Percentiles rank a stretch among this genome's conserved stretches.
These are phyloP conservation scores for Annulohypoxylon bovei DNA, from an alignment of 495 filamentous ascomycete genomes.

Conservation along the genomic window DNA sequence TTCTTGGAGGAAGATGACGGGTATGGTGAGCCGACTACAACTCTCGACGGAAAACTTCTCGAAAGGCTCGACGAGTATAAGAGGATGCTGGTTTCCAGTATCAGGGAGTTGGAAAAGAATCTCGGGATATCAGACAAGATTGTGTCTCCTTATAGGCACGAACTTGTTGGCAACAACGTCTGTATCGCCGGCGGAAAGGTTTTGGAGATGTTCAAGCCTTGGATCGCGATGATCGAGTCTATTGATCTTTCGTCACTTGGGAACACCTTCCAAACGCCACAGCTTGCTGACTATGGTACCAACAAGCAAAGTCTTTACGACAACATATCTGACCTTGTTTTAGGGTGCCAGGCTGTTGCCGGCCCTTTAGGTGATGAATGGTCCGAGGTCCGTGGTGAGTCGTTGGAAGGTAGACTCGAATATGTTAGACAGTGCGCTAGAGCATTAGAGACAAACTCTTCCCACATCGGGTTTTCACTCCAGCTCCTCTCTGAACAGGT, in stretches of 20 bases:
- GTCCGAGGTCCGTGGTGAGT: constrained; percentile 88
- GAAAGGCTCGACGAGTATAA: constrained; percentile 87
- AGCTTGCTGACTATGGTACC: constrained; percentile 84
- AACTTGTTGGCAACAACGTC: constrained; percentile 76
- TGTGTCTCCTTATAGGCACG: constrained; percentile 74
- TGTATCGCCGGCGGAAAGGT: constrained; percentile 79
- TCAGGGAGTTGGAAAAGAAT: constrained; percentile 86
- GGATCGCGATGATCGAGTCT: constrained; percentile 86
- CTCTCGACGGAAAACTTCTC: constrained; percentile 78
- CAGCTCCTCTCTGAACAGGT: constrained; percentile 87
- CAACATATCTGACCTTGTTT: constrained; percentile 85
- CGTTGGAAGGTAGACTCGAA: constrained; percentile 87
- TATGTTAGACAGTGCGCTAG: constrained; percentile 77
- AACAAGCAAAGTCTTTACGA: constrained; percentile 95
- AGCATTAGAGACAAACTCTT: constrained; percentile 85
- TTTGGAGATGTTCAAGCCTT: constrained; percentile 85
- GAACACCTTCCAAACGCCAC: constrained; percentile 80
- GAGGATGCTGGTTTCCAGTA: constrained; percentile 78
- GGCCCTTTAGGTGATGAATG: constrained; percentile 94
- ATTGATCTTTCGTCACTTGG: constrained; percentile 81
- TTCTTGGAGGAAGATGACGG: constrained; percentile 88
- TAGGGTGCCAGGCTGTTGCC: constrained; percentile 86
- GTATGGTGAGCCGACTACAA: constrained; percentile 74
- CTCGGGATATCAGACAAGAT: constrained; percentile 80
- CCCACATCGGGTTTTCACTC: constrained; percentile 86